Conservation (phyloP, 148 eudicot species). For the Arbutus unedo region DNA sequence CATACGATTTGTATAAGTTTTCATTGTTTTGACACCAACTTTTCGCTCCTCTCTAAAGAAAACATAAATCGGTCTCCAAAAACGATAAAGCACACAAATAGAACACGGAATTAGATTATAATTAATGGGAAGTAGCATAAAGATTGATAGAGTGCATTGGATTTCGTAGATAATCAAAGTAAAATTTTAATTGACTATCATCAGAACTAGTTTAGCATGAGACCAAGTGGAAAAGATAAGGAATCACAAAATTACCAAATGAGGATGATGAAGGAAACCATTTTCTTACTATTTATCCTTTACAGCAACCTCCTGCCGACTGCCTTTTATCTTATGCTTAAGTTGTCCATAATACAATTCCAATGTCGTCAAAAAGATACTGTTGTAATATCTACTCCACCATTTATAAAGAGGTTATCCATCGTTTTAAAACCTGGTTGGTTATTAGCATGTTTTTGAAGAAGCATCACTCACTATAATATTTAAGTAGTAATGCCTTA, state of each 20-base stretch:
- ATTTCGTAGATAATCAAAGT: not conserved
- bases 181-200: not conserved
- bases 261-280: not conserved
- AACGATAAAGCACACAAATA: not conserved
- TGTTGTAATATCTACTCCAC: not conserved
- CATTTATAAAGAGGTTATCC: not conserved
- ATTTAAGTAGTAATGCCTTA: not conserved
- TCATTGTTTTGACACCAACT: slow-evolving; percentile 91
- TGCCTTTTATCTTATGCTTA: not conserved
- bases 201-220: not conserved
- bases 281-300: not conserved
- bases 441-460: not conserved
- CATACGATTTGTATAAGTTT: slow-evolving; percentile 74
- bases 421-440: not conserved
- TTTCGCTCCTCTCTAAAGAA: slow-evolving; percentile 80
- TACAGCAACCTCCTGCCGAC: not conserved
- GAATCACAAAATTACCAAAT: not conserved
- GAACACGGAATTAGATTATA: not conserved
- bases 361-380: not conserved
- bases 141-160: not conserved
- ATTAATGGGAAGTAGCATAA: not conserved
- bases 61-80: slow-evolving; percentile 50
- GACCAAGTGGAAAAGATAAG: not conserved
- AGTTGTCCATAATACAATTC: not conserved
- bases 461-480: not conserved